These are phyloP conservation scores for Solanum clarkiae DNA, from an alignment of 257 asterid species.

Conservation along the genomic window DNA sequence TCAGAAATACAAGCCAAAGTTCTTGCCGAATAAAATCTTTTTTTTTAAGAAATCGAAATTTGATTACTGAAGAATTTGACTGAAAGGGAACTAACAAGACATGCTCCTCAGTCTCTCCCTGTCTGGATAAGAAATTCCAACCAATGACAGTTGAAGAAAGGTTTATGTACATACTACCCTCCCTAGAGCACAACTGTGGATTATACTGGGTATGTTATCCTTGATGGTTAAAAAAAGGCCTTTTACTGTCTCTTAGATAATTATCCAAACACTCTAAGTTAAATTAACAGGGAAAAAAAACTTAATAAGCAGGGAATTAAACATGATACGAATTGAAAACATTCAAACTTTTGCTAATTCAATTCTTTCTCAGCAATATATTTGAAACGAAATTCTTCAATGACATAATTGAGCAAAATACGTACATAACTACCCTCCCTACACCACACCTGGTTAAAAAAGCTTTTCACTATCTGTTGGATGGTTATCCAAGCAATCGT, in stretches of 20 bases:
- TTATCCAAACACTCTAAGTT: no score
- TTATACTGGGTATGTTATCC: no score
- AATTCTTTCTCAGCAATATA: not conserved
- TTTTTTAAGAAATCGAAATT: no score
- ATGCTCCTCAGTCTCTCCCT: not conserved
- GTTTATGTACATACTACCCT: no score
- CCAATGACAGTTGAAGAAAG: no score
- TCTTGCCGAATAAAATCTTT: not conserved
- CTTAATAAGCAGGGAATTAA: not conserved
- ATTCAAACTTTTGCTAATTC: not conserved
- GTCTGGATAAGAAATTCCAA: not conserved
- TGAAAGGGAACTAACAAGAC: not conserved
- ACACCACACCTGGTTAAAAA: no score
- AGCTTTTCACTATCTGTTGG: not conserved
- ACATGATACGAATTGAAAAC: not conserved
- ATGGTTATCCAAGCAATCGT: no score
- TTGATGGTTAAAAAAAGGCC: not conserved
- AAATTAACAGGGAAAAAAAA: not conserved
- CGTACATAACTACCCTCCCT: not conserved
- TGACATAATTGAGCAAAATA: not conserved
- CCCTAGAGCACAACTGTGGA: no score
- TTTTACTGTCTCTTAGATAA: no score
- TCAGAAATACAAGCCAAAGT: not conserved
- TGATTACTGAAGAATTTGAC: not conserved
- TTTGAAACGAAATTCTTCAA: not conserved